Evolutionary conservation across 257 asterid species (phyloP).

Genomic region (Plantago major): DNA sequence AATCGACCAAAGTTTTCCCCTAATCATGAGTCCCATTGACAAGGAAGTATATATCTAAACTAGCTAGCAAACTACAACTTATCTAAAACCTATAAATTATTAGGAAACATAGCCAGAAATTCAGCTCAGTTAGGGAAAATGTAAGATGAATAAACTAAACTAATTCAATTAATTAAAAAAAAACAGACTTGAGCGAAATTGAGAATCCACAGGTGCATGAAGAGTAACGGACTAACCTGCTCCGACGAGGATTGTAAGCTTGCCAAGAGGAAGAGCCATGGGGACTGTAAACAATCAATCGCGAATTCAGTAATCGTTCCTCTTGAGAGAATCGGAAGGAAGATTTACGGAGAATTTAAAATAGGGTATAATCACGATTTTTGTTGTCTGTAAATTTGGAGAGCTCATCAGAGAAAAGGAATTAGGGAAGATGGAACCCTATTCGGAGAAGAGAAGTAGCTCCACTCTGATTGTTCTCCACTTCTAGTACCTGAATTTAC

Average conservation of each 20-base stretch:
- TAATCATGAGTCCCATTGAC: too few species aligned
- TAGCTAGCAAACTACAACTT: slow-evolving; percentile 1
- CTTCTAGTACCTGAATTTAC: background rate
- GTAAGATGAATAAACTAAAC: background rate
- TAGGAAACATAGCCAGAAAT: too few species aligned
- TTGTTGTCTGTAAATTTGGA: background rate
- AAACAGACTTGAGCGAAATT: background rate
- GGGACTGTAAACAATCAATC: slow-evolving; percentile 8
- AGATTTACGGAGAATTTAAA: too few species aligned
- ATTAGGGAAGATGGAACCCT: background rate
- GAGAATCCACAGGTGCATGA: slow-evolving; percentile 4
- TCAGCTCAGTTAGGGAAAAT: background rate
- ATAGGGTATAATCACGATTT: too few species aligned
- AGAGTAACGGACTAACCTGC: slow-evolving; percentile 50
- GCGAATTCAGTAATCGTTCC: background rate
- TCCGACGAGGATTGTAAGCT: slow-evolving; percentile 77
- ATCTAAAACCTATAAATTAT: background rate
- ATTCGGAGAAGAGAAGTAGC: background rate
- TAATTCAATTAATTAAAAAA: background rate
- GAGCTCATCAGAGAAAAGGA: background rate
- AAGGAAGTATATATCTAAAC: background rate
- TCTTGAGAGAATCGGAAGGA: too few species aligned
- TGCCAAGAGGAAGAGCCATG: slow-evolving; percentile 88
- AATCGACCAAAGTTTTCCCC: too few species aligned
- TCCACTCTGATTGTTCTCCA: too few species aligned